Base-by-base conservation (phyloP, 2,329 filamentous ascomycete species). In the Microdochium paspali region DNA sequence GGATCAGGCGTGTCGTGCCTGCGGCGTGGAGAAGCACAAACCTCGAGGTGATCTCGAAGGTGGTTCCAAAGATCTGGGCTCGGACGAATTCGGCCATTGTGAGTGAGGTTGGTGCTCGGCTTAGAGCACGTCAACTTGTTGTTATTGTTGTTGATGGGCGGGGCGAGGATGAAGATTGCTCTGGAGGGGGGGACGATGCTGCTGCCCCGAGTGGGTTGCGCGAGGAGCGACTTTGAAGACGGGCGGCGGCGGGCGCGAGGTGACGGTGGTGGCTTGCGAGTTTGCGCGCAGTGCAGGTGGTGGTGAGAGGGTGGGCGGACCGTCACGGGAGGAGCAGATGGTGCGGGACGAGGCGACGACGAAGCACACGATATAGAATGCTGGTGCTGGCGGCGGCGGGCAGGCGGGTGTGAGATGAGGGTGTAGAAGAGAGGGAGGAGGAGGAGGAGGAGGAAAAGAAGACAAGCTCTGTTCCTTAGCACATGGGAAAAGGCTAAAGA, bases 11-110 rank as follows among this genome's bases (percentile, higher is more conserved):
- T 43, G 18, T 23, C 18, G 15, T 43, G 39, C n/a, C 21, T 30
- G 10, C 20, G 13, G 23, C 31, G 25, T 32, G 31, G 24, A 51
- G 7, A 28, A 28, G 26, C 40, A 46, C 23, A 28, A 44, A 96
- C 90, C 93, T 87, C 71, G 90, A 96, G 59, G 93, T 98, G 72
- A 97, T 97, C 81, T 98, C 93, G 66, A 98, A 98, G 60, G 93
- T 97, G 53, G 93, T 98, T 67, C 93, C 93, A 66, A 98, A 98
- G 69, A 98, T 97, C 79, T 97, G 91, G 66, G 91, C 90, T 72
- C 93, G 87, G 65, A 98, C 89, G 71, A 98, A 98, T 79, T 98
- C 93, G 68, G 93, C 93, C 93, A 98, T 97, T 67, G 65, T 84
- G 80, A 66, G 48, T 49, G 46, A 30, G 21, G 15, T 42, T 15